Evolutionary conservation across 2,329 filamentous ascomycete species (phyloP).

Genomic region (Verticillium tricorpus): DNA sequence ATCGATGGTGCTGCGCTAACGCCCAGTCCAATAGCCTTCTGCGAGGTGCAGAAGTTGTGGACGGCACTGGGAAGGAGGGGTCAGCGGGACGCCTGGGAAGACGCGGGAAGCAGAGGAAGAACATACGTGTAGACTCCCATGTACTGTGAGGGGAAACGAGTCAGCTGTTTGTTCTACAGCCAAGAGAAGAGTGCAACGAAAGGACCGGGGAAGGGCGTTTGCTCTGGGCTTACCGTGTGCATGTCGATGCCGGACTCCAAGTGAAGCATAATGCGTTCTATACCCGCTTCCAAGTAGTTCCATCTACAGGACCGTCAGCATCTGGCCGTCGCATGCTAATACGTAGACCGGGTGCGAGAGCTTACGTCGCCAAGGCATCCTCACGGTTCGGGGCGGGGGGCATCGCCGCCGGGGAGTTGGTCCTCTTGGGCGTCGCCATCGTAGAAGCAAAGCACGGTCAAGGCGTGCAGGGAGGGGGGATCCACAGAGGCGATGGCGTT

Average conservation of each 20-base stretch:
- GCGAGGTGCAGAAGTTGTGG: slow-evolving; percentile 98
- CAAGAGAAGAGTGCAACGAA: slow-evolving; percentile 10
- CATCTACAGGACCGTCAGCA: slow-evolving; percentile 53
- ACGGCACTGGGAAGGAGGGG: slow-evolving; percentile 58
- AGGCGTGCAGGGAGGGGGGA: background rate
- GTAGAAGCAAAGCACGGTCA: background rate
- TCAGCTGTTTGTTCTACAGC: slow-evolving; percentile 4
- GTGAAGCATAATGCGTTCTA: slow-evolving; percentile 90
- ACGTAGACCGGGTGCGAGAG: background rate
- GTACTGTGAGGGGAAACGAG: slow-evolving; percentile 50
- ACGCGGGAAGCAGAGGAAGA: slow-evolving; percentile 1
- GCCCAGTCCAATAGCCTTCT: slow-evolving; percentile 74
- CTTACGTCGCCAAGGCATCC: slow-evolving; percentile 51
- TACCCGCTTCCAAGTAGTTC: slow-evolving; percentile 82
- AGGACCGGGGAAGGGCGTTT: slow-evolving; percentile 1
- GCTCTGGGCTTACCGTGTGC: slow-evolving; percentile 62
- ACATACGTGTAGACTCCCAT: slow-evolving; percentile 90
- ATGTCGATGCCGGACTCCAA: slow-evolving; percentile 91
- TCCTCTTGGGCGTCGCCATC: slow-evolving; percentile 2
- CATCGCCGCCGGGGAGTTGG: slow-evolving; percentile 34
- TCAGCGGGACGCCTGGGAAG: slow-evolving; percentile 26
- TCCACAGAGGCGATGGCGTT: background rate
- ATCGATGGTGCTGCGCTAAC: slow-evolving; percentile 21
- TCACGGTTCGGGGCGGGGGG: slow-evolving; percentile 57
- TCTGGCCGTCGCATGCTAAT: background rate